phyloP scores from a whole-genome alignment of 164 flowering plant genomes.

The Malania oleifera region DNA sequence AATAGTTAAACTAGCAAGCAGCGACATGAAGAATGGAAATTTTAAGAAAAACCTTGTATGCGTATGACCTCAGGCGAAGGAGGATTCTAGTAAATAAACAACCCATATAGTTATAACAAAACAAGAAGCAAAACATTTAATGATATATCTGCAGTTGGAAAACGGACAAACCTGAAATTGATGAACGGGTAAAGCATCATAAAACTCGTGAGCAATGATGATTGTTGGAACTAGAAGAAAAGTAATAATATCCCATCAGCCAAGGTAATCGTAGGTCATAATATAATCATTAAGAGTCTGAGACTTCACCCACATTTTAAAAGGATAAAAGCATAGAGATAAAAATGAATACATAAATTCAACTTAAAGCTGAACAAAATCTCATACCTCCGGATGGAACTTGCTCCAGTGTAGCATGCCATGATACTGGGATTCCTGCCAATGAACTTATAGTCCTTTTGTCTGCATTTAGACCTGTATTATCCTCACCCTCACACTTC shows the following conservation, averaged over 20 bases:
- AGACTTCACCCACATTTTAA: too few relatives aligned
- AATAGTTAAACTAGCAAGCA: too few relatives aligned
- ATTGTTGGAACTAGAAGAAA: conserved; percentile 70
- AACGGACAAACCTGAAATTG: conserved; percentile 93
- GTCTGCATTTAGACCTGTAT: conserved; percentile 19
- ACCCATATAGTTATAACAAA: too few relatives aligned
- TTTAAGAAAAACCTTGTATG: too few relatives aligned
- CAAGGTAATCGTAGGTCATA: background rate
- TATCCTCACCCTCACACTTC: conserved; percentile 51
- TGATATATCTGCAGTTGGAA: too few relatives aligned
- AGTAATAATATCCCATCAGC: background rate
- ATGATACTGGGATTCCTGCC: conserved; percentile 69
- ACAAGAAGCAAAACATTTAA: background rate
- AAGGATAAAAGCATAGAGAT: too few relatives aligned
- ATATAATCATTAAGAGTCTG: too few relatives aligned
- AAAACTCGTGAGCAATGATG: conserved; percentile 88
- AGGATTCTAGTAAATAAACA: too few relatives aligned
- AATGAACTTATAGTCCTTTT: conserved; percentile 43
- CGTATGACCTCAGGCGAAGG: too few relatives aligned
- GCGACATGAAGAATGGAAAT: too few relatives aligned
- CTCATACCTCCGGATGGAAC: conserved; percentile 88
- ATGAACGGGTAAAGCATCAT: conserved; percentile 92
- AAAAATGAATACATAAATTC: background rate
- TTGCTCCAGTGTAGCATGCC: conserved; percentile 86
- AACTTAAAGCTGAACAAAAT: conserved; percentile 2